Evolutionary conservation across 2,329 filamentous ascomycete genomes (phyloP), one percentile per base, ranked within the genome.

Genomic region (Sclerotinia nivalis): DNA sequence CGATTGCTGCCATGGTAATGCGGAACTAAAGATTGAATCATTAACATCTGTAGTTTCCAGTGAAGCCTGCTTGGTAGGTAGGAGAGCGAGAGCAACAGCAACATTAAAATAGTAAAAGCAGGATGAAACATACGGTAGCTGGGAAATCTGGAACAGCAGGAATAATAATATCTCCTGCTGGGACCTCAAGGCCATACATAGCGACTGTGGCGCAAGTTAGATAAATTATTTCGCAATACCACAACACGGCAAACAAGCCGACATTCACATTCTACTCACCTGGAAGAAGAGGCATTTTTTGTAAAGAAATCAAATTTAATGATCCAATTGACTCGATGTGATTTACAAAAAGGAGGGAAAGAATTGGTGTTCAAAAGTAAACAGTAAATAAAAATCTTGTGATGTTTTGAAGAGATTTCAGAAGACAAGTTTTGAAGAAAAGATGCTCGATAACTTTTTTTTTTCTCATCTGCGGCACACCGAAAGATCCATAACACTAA

Each of bases 1-100:
- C 95, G 80, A 99, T 91, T 74, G 96, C 96, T 78, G 96, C 96
- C 96, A 99, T 99, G 78, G 94, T 98, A 79, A 99, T 93, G 80
- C 93, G 93, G 84, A 97, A 96, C 94, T 97, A 78, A 22, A 52
- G 20, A 62, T 66, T 22, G 18, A 40, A 54, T 50, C 43, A 43
- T 76, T 64, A 77, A 74, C 54, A 65, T 34, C 60, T 37, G 34
- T n/a, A 58, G 52, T 31, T 55, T 56, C 9, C 45, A 37, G 28
- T n/a, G 28, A 47, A 52, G 47, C 49, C 34, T 18, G 31, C 22
- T n/a, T 22, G 28, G 50, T 52, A 66, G 52, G 10, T 37, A n/a
- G 34, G 22, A 37, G 31, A 6, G 10, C 12, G 22, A 37, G 13
- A 58, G 31, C 31, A 31, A 52, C 25, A 34, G 45, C 12, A 34